Evolutionary conservation across 2,329 filamentous ascomycete species (phyloP), one percentile per base, ranked within the genome.

Genomic region (Stagonosporopsis tanaceti): DNA sequence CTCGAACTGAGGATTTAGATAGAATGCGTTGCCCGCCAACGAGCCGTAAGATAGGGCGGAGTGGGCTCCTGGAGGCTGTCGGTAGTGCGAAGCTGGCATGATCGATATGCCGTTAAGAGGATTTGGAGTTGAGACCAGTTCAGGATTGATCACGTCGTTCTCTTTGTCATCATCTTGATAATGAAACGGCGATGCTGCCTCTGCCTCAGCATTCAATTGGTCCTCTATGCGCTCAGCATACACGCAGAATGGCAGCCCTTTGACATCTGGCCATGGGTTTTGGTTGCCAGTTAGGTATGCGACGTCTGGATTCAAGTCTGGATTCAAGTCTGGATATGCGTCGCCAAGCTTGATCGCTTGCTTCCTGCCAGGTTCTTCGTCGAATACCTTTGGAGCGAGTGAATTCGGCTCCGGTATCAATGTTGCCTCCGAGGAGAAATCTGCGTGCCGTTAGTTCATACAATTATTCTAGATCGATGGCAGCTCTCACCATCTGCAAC

Each of bases 111-210:
- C 48, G 12, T 57, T 38, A 6, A 51, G 20, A 22, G 50, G 28
- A 15, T 60, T 47, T 12, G 51, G 32, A 17, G 8, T 27, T 2
- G 51, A 46, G 15, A 53, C 52, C 3, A 52, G 34, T 9, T 60
- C 59, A 11, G 37, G 28, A 11, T 60, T 51, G 22, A 41, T 44
- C 12, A 44, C 45, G 9, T 38, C 20, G 45, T 69, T 70, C 32
- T 70, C 67, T 38, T 70, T 70, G 35, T 69, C 58, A 14, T 68
- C 66, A 25, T 67, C 57, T 9, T 68, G 59, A 37, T 60, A 64
- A n/a, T 59, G 42, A 20, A 63, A 50, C 7, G 66, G 66, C 39
- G 63, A 65, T 7, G 53, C 55, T 53, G 53, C 57, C 6, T 57
- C 55, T n/a, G 63, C 62, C 37, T 68, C 64, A 6, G 50, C 47